phyloP scores from a whole-genome alignment of 352 stramenopile genomes.

The Plasmopara halstedii region DNA sequence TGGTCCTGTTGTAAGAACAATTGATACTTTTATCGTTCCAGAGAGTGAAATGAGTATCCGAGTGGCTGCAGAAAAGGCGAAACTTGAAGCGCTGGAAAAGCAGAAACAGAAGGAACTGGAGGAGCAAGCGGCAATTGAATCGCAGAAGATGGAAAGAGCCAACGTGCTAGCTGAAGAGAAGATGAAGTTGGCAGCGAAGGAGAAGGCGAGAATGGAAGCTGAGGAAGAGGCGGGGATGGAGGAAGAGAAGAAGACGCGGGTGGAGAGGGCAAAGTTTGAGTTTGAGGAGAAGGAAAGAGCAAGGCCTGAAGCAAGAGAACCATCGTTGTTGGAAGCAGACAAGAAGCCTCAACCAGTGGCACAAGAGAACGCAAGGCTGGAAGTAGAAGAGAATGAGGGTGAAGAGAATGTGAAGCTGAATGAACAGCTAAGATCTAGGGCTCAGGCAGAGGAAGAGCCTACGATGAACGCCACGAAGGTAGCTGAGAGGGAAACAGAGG shows the following conservation, averaged over 20 bases:
- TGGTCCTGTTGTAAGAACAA: slow-evolving; percentile 10
- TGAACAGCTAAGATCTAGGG: no score
- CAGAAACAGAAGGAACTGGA: slow-evolving; percentile 30
- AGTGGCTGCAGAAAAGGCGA: slow-evolving; percentile 33
- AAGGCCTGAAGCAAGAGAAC: slow-evolving; percentile 9
- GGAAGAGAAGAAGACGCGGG: background rate
- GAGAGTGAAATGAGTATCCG: slow-evolving; percentile 29
- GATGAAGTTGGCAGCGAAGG: slow-evolving; percentile 4
- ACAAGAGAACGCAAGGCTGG: slow-evolving; percentile 2
- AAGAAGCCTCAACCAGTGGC: slow-evolving; percentile 8
- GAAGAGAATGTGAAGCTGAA: slow-evolving; percentile 7
- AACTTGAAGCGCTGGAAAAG: slow-evolving; percentile 35
- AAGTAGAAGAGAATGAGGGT: slow-evolving; percentile 1
- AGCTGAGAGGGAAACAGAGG: no score
- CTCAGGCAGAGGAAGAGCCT: no score
- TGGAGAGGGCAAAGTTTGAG: slow-evolving; percentile 8
- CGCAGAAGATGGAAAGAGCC: slow-evolving; percentile 15
- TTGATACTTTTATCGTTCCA: slow-evolving; percentile 32
- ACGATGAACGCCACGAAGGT: no score
- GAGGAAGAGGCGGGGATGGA: background rate
- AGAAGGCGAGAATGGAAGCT: background rate
- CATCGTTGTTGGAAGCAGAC: slow-evolving; percentile 4
- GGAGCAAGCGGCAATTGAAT: slow-evolving; percentile 15
- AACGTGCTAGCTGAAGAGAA: slow-evolving; percentile 12
- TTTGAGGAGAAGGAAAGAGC: slow-evolving; percentile 14